Evolutionary conservation across 2,329 filamentous ascomycete species (phyloP), one percentile per base, ranked within the genome.

Genomic region (Botryotinia calthae): DNA sequence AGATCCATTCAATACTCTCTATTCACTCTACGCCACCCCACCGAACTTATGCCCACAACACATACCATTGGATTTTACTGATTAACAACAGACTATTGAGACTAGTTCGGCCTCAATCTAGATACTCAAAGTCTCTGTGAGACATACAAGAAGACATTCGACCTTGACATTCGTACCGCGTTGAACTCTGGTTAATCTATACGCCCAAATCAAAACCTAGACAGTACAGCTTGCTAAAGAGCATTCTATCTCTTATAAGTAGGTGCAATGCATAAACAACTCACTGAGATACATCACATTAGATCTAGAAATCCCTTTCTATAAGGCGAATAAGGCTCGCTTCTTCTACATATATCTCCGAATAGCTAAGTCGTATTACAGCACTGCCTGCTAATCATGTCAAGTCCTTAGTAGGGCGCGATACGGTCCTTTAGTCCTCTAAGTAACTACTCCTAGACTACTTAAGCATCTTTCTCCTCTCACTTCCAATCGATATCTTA

Each of bases 51-150:
- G n/a, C 12, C 48, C 12, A n/a, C 48, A 3, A n/a, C 37, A 8
- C 8, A 7, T 37, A 54, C 5, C 25, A n/a, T 16, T 7, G 16
- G 16, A 16, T 16, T 54, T 16, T 54, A 3, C 25, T 6, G 6
- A n/a, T 16, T 16, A 6, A n/a, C 2, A n/a, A 54, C 3, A 54
- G 3, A n/a, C 14, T 2, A 54, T 54, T 54, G 12, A n/a, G 25
- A n/a, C 48, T 5, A 16, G 12, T n/a, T n/a, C 12, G 12, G 5
- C 25, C 25, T 2, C 12, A 54, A n/a, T n/a, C 25, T 14, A 16
- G 25, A n/a, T n/a, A n/a, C 20, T 22, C 4, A 51, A 4, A 1
- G 0, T 14, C 12, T n/a, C n/a, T n/a, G 25, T 12, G 25, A 5
- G 12, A n/a, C 25, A 54, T 25, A 54, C 48, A 7, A 2, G 25